These are phyloP conservation scores for Neurospora sp. DNA, from an alignment of 2,329 filamentous ascomycete species.

Conservation along the genomic window DNA sequence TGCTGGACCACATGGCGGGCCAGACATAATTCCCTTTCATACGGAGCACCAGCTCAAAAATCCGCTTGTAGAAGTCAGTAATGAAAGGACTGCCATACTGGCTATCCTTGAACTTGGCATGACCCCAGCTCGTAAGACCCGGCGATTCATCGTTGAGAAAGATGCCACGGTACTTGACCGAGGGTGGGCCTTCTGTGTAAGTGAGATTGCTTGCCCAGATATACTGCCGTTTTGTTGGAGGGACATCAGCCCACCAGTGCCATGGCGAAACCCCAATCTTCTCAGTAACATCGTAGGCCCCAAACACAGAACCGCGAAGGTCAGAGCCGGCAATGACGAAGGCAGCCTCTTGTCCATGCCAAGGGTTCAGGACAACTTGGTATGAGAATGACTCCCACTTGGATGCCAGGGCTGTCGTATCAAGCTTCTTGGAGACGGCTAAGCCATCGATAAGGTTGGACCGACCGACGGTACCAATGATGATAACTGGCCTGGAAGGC, in stretches of 20 bases:
- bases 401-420: constrained; percentile 35
- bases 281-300: constrained; percentile 47
- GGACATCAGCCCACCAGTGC: constrained; percentile 49
- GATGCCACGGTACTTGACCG: constrained; percentile 48
- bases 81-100: constrained; percentile 23
- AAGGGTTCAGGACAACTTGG: constrained; percentile 28
- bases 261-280: constrained; percentile 52
- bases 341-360: constrained; percentile 22
- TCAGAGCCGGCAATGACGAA: constrained; percentile 48
- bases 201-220: constrained; percentile 36
- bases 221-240: constrained; percentile 31
- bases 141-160: constrained; percentile 54
- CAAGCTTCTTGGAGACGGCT: constrained; percentile 33
- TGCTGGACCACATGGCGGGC: constrained; percentile 48
- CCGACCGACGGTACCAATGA: constrained; percentile 44
- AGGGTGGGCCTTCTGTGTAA: constrained; percentile 39
- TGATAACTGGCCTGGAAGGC: constrained; percentile 24
- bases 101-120: constrained; percentile 31
- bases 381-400: constrained; percentile 47
- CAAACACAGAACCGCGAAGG: constrained; percentile 46
- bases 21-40: constrained; percentile 48
- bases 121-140: constrained; percentile 43
- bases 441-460: constrained; percentile 39
- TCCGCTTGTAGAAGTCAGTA: constrained; percentile 41
- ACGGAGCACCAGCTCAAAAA: constrained; percentile 47